Evolutionary conservation across 2,329 filamentous ascomycete genomes (phyloP).

Genomic region (Passalora sequoiae): DNA sequence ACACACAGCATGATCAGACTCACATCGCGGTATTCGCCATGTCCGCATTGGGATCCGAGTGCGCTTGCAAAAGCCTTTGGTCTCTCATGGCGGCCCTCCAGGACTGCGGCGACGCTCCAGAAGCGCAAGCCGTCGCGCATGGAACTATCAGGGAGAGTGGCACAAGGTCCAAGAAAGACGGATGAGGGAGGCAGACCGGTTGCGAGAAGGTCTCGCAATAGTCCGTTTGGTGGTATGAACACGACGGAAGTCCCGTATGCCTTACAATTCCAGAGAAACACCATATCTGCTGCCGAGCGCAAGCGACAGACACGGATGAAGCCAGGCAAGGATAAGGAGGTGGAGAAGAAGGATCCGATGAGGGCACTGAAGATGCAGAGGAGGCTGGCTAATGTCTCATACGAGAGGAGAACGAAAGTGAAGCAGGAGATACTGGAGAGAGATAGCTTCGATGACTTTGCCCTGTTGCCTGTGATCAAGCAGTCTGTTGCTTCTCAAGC

Average conservation of each 20-base stretch:
- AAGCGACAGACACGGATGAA: slow-evolving; percentile 53
- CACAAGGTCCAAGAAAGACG: slow-evolving; percentile 27
- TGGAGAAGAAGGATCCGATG: slow-evolving; percentile 52
- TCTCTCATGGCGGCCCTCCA: slow-evolving; percentile 34
- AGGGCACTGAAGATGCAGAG: slow-evolving; percentile 95
- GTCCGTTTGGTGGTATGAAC: slow-evolving; percentile 59
- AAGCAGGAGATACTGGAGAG: slow-evolving; percentile 61
- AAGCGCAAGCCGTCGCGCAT: slow-evolving; percentile 48
- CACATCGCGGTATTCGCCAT: slow-evolving; percentile 28
- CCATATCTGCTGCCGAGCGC: slow-evolving; percentile 39
- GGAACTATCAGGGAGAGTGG: slow-evolving; percentile 46
- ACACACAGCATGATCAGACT: slow-evolving; percentile 30
- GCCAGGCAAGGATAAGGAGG: slow-evolving; percentile 32
- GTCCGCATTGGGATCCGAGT: slow-evolving; percentile 41
- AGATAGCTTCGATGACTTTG: slow-evolving; percentile 75
- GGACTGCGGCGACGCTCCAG: slow-evolving; percentile 39
- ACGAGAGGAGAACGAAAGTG: slow-evolving; percentile 58
- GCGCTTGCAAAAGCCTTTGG: slow-evolving; percentile 25
- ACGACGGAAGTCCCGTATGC: slow-evolving; percentile 37
- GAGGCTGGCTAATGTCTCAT: slow-evolving; percentile 68
- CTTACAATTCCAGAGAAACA: slow-evolving; percentile 25
- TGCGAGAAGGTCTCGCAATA: slow-evolving; percentile 40
- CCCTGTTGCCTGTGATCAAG: slow-evolving; percentile 66
- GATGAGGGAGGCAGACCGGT: slow-evolving; percentile 26
- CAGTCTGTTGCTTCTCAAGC: slow-evolving; percentile 68